Base-by-base conservation (phyloP, 768 basidiomycete species). In the Sistotremastrum suecicum region DNA sequence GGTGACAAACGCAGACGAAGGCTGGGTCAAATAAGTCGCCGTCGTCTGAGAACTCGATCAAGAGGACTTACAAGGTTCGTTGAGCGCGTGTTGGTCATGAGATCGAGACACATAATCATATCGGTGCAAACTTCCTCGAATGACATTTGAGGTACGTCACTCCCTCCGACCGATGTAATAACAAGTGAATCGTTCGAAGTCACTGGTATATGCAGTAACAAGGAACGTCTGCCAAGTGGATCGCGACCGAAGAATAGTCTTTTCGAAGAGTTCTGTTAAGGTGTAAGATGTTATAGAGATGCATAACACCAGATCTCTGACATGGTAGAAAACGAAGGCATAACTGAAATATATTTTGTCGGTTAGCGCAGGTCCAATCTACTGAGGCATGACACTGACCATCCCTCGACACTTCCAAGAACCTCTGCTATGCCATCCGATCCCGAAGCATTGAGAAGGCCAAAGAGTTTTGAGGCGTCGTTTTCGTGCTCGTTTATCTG, bases 181-280 rank as follows among this genome's bases (percentile, higher is more conserved):
- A 84, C 56, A 38, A 88, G 65, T 49, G 70, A 70, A 0, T 81
- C 77, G 4, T 62, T 61, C 11, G 45, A 42, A 1, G 50, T 36
- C 9, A 69, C 70, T 31, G 82, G 81, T 48, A 60, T 66, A 48
- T 83, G 83, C 33, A 86, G 65, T 5, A 94, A 65, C 5, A 94
- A 68, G n/a, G 89, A 91, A 41, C 90, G 73, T 35, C 89, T 73
- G 5, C 89, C 89, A 2, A 91, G 71, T 3, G 87, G 86, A 60
- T 94, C 89, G 44, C 87, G 71, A 10, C 71, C 82, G 55, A 82
- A 89, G 61, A 75, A 84, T 6, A 94, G 54, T 33, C 60, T 68
- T 32, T 63, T 58, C 5, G 68, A 63, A 39, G 51, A 37, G 43
- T 58, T 61, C 79, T 80, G 51, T 20, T 44, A 42, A 30, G 37